Evolutionary conservation across 495 filamentous ascomycete species (phyloP).

Genomic region (Thermothielavioides terrestris): DNA sequence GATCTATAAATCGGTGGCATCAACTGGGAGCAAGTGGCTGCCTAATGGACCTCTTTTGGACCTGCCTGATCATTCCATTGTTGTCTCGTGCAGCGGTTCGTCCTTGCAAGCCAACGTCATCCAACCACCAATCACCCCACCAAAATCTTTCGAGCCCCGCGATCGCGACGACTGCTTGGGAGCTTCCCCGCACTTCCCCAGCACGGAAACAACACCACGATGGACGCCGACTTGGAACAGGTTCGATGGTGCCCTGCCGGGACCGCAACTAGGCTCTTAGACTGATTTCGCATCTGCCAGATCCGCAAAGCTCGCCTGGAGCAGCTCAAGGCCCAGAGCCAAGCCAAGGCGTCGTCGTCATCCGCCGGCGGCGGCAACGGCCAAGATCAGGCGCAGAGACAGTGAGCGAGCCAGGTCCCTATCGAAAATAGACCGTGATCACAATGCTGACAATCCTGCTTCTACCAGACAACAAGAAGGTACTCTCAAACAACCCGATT

Average conservation of each 20-base stretch:
- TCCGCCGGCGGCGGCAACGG: slow-evolving; percentile 42
- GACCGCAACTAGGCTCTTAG: neutral
- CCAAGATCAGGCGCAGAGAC: slow-evolving; percentile 51
- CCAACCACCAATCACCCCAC: neutral
- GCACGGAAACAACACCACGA: slow-evolving; percentile 43
- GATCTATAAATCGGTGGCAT: too few relatives aligned
- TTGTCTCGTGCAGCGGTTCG: neutral
- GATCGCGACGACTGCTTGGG: neutral
- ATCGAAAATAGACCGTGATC: too few relatives aligned
- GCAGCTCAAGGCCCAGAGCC: slow-evolving; percentile 71
- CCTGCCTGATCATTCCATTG: neutral
- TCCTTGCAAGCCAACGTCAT: too few relatives aligned
- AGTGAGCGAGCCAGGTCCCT: too few relatives aligned
- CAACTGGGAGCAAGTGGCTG: too few relatives aligned
- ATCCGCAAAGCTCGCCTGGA: slow-evolving; percentile 84
- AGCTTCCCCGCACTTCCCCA: neutral
- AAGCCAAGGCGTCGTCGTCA: slow-evolving; percentile 33
- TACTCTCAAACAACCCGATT: too few relatives aligned
- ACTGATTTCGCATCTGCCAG: slow-evolving; percentile 33
- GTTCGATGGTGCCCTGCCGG: slow-evolving; percentile 33
- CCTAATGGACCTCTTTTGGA: neutral
- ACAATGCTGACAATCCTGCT: slow-evolving; percentile 4
- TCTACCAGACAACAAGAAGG: slow-evolving; percentile 56
- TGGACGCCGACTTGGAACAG: slow-evolving; percentile 79
- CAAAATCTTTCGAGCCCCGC: slow-evolving; percentile 3